Base-by-base conservation (phyloP, 192 early-diverging fungal genomes). In the Podochytrium sp. region DNA sequence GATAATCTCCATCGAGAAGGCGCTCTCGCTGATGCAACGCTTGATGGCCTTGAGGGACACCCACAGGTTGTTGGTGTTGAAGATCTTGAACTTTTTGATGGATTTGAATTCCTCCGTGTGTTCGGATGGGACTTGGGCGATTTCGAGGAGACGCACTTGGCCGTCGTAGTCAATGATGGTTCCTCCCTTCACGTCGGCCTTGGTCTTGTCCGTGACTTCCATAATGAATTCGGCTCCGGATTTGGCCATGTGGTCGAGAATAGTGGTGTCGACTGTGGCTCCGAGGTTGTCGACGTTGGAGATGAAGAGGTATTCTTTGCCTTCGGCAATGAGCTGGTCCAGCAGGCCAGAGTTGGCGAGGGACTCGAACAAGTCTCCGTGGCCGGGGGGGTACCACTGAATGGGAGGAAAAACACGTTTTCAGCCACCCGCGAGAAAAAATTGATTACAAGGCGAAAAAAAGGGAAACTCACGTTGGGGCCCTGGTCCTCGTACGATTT, bases 41-140 rank as follows among this genome's bases (percentile, higher is more conserved):
- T 80, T 83, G 66, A 84, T 82, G 62, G 83, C 82, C 69, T 79
- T 79, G 66, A 81, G 68, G 29, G 52, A 65, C 14, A 84, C 79
- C 84, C 86, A 87, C 43, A 87, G 60, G 77, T 87, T 85, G 76
- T 84, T 84, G 60, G 97, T 99, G 88, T 99, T 99, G 86, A 98
- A 98, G 79, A 98, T 97, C 90, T 97, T 94, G 90, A 99, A 99
- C 84, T 99, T 99, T 81, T 98, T 99, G 84, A 99, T 89, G 55
- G 91, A 93, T 84, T 99, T 99, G 79, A 99, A 99, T 76, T 99
- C 98, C 77, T 99, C 96, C 40, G 76, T 92, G 73, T 97, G 93
- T 65, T 95, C 95, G 64, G 90, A 80, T 32, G 98, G 96, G n/a
- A 99, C 98, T 85, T 99, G 98, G 10, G 98, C 98, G 78, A 99